Percentiles rank a stretch among this genome's conserved stretches.
These are phyloP conservation scores for Chrysoporthe puriensis DNA, from an alignment of 2,329 filamentous ascomycete species.

Conservation along the genomic window DNA sequence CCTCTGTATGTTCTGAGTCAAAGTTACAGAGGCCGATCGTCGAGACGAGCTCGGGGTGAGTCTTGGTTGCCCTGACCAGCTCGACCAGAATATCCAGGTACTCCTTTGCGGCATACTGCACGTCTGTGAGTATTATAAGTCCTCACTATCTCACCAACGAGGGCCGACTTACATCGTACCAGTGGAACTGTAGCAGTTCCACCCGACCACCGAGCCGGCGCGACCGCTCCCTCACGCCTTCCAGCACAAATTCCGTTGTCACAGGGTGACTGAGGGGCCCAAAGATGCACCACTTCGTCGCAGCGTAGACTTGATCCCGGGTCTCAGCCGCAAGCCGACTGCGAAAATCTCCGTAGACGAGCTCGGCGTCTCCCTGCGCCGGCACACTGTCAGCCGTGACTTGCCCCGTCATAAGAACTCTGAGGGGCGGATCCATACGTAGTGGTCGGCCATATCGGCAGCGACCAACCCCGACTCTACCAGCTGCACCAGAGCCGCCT, in stretches of 20 bases:
- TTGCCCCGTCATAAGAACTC: too few species aligned
- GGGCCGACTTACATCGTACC: constrained; percentile 38
- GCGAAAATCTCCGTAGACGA: too few species aligned
- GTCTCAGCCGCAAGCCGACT: too few species aligned
- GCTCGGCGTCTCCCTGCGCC: too few species aligned
- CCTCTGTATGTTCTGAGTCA: too few species aligned
- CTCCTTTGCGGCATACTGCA: constrained; percentile 39
- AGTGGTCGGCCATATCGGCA: constrained; percentile 14
- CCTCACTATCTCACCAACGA: neutral
- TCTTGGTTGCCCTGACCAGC: constrained; percentile 36
- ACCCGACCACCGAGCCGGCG: constrained; percentile 39
- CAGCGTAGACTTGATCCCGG: too few species aligned
- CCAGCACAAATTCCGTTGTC: constrained; percentile 36
- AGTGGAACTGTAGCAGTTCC: constrained; percentile 43
- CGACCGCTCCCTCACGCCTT: constrained; percentile 38
- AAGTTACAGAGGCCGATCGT: too few species aligned
- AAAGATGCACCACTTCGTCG: constrained; percentile 29
- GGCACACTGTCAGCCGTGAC: too few species aligned
- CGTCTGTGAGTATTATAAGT: too few species aligned
- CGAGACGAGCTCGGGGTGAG: constrained; percentile 33
- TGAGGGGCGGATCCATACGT: neutral
- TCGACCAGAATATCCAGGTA: constrained; percentile 41
- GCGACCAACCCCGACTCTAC: constrained; percentile 3
- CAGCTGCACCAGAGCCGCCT: constrained; percentile 34
- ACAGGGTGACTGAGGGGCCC: constrained; percentile 32